Evolutionary conservation across 345 rosid genomes (phyloP).

Genomic region (Hibiscus syriacus): DNA sequence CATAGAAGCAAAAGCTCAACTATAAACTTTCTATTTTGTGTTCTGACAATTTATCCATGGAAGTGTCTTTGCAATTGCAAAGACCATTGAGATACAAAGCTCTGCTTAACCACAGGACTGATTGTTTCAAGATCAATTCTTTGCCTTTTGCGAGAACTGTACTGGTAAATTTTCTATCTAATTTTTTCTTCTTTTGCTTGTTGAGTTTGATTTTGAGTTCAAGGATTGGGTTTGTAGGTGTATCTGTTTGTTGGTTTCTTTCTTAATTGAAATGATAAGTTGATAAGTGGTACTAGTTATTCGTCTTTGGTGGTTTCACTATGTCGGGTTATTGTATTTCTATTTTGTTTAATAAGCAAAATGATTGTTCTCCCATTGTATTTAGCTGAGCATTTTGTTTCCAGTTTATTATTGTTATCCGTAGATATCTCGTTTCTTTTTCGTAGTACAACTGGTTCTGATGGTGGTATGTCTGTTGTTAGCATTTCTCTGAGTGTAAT

Average conservation of each 20-base stretch:
- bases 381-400: not conserved
- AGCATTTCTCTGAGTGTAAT: too few species aligned
- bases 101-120: constrained; percentile 20
- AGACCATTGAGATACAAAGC: constrained; percentile 36
- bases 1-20: not conserved
- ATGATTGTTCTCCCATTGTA: not conserved
- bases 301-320: not conserved
- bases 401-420: not conserved
- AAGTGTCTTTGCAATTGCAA: constrained; percentile 51
- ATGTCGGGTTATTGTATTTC: not conserved
- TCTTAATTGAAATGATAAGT: not conserved
- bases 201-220: not conserved
- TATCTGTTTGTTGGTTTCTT: not conserved
- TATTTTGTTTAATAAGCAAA: not conserved
- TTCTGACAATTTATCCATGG: constrained; percentile 37
- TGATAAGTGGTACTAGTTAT: not conserved
- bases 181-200: not conserved
- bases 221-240: not conserved
- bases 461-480: not conserved
- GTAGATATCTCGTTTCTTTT: not conserved
- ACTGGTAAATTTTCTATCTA: constrained; percentile 4
- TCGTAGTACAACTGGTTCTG: not conserved
- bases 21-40: constrained; percentile 7
- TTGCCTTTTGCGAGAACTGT: constrained; percentile 26
- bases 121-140: constrained; percentile 39